Base-by-base conservation (phyloP, 306 rosid species). In the Prunus salicina region DNA sequence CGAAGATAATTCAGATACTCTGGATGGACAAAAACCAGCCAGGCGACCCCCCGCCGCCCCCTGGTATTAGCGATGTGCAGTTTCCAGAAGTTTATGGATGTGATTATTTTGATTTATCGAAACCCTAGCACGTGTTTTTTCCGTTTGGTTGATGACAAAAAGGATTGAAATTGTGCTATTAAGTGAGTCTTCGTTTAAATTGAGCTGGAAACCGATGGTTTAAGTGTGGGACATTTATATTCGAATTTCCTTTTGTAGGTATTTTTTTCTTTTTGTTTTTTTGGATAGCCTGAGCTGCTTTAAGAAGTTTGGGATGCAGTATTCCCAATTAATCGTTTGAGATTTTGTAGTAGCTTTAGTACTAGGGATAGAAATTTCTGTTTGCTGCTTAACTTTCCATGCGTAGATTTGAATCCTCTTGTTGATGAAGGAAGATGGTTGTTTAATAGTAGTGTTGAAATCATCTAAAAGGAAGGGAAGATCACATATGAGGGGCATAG, bases 51-150 rank as follows among this genome's bases (percentile, higher is more conserved):
- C 50, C 10, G 15, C 16, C 4, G 1, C 2, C 9, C 10, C 8
- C 0, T 1, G 0, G 0, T 0, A 15, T 41, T 14, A 3, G 3
- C 34, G 50, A 72, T 1, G 82, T 79, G 53, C 93, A 80, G 88
- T 86, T n/a, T 83, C 78, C 77, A 83, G 61, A 92, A 71, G 93
- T 89, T 90, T 77, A 87, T 67, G 76, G 96, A 92, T 88, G 98
- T 95, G 79, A 74, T 52, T 64, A 24, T 68, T 32, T 15, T 27
- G 66, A 71, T 68, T 86, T 73, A 41, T 20, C 25, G 25, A 67
- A 85, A 76, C 84, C 86, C 78, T 83, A 74, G 56, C 52, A 28
- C 78, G 5, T 62, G 69, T 16, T 38, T 65, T 61, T 61, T 28
- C 13, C 20, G 76, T 62, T 80, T 61, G 64, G 20, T 57, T 69